These are phyloP conservation scores for Piloderma croceum DNA, from an alignment of 768 basidiomycete genomes.

Conservation along the genomic window DNA sequence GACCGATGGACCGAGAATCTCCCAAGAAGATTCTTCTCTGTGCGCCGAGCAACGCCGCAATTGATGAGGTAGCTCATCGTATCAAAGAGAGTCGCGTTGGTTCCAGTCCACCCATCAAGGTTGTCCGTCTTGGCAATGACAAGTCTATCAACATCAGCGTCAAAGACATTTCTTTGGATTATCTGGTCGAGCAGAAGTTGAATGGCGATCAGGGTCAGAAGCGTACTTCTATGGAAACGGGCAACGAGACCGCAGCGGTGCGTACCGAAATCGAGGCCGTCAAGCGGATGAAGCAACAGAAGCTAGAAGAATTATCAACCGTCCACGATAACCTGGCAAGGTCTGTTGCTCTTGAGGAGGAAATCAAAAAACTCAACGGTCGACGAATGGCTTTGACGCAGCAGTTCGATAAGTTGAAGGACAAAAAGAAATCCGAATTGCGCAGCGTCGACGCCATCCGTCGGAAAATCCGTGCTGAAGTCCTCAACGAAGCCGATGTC, in stretches of 20 bases:
- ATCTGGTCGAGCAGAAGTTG: conserved; percentile 73
- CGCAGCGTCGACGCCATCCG: conserved; percentile 80
- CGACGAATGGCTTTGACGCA: conserved; percentile 59
- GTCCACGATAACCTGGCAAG: conserved; percentile 55
- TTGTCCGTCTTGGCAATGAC: conserved; percentile 86
- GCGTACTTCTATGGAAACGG: conserved; percentile 43
- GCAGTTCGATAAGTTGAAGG: conserved; percentile 70
- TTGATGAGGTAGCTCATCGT: conserved; percentile 90
- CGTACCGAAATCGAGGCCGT: conserved; percentile 66
- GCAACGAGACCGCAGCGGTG: conserved; percentile 52
- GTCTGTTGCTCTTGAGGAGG: conserved; percentile 54
- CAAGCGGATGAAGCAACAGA: conserved; percentile 52
- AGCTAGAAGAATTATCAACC: conserved; percentile 52
- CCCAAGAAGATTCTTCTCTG: conserved; percentile 81
- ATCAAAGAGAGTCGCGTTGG: conserved; percentile 73
- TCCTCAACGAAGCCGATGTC: conserved; percentile 87
- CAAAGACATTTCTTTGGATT: conserved; percentile 83
- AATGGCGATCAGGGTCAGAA: conserved; percentile 35
- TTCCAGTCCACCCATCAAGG: conserved; percentile 55
- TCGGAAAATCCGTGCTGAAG: conserved; percentile 63
- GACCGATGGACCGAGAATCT: conserved; percentile 37
- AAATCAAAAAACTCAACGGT: conserved; percentile 62
- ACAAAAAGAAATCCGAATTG: conserved; percentile 74
- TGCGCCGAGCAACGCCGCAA: conserved; percentile 97
- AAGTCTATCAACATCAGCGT: conserved; percentile 71